phyloP scores from a whole-genome alignment of 2,329 filamentous ascomycete genomes.

The Chaetoscypha palmicola region DNA sequence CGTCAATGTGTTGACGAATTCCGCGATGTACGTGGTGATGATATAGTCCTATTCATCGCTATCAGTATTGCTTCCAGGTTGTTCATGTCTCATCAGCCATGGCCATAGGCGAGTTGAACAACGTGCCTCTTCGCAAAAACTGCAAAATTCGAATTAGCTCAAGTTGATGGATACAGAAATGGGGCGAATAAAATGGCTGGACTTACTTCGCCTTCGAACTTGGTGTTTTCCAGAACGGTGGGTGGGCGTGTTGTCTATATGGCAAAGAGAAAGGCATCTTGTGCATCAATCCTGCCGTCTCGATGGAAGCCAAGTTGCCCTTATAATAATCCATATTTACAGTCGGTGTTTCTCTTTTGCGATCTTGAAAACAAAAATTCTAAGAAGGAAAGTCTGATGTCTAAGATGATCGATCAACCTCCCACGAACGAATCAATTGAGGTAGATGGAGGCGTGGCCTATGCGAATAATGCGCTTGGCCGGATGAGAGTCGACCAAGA shows the following conservation, averaged over 20 bases:
- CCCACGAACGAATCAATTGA: background rate
- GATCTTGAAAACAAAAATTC: background rate
- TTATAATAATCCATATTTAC: conserved; percentile 11
- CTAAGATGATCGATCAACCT: background rate
- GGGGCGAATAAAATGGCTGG: background rate
- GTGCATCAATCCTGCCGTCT: background rate
- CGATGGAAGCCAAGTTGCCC: conserved; percentile 5
- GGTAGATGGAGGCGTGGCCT: background rate
- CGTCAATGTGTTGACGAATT: conserved; percentile 47
- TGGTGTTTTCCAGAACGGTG: conserved; percentile 23
- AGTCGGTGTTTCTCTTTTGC: background rate
- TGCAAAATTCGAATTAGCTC: conserved; percentile 10
- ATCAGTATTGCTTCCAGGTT: background rate
- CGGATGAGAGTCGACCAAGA: background rate
- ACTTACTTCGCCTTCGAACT: conserved; percentile 27
- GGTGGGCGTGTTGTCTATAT: conserved; percentile 22
- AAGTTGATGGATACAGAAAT: background rate
- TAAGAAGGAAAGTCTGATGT: background rate
- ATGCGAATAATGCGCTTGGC: background rate
- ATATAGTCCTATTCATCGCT: conserved; percentile 42
- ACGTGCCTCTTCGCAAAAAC: conserved; percentile 30
- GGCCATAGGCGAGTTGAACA: background rate
- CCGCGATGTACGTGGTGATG: conserved; percentile 44
- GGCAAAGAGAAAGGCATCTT: conserved; percentile 20
- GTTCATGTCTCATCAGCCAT: too few relatives aligned